Base-by-base conservation (phyloP, 1,284 basidiomycete species). In the Dichomitus squalens region DNA sequence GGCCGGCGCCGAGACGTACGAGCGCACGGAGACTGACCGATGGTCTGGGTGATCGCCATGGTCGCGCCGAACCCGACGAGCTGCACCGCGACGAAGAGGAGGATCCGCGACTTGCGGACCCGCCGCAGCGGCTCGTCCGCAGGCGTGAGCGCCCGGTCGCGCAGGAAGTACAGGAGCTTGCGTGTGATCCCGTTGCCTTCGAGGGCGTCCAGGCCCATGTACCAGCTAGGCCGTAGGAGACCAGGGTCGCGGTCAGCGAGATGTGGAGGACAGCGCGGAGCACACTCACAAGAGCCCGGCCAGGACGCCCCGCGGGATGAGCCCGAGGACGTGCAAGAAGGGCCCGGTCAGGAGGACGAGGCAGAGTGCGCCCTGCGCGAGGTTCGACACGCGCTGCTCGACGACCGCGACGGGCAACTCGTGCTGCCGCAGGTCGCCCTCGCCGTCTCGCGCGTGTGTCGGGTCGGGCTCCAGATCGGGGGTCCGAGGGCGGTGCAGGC, bases 31-130 rank as follows among this genome's bases (percentile, higher is more conserved):
- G 8, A 74, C 80, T 31, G 59, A 92, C 92, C 91, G 52, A 93
- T 89, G 0, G 95, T 98, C 71, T 97, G 95, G 0, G 93, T 95
- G 64, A 98, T 88, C 0, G 92, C 92, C 70, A 97, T 94, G 0
- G 95, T 96, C 6, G 89, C 87, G 0, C 89, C 95, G 65, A 98
- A 98, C 11, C 90, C 93, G 6, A 91, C 63, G 52, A 97, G 83
- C 73, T 98, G 93, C 34, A 97, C 81, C 5, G 77, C 74, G 1
- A 94, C 76, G 70, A 95, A 98, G 7, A 93, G 72, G n/a, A 88
- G 66, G 53, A 98, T 87, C 38, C 90, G 82, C 0, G 84, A 87
- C 68, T 86, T 88, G 52, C 91, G 84, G 25, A 98, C 88, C 64
- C 78, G 79, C 33, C 80, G 81, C 3, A 97, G 80, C 0, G 93